Evolutionary conservation across 2,329 filamentous ascomycete species (phyloP), one percentile per base, ranked within the genome.

Genomic region (Cladobotryum mycophilum): DNA sequence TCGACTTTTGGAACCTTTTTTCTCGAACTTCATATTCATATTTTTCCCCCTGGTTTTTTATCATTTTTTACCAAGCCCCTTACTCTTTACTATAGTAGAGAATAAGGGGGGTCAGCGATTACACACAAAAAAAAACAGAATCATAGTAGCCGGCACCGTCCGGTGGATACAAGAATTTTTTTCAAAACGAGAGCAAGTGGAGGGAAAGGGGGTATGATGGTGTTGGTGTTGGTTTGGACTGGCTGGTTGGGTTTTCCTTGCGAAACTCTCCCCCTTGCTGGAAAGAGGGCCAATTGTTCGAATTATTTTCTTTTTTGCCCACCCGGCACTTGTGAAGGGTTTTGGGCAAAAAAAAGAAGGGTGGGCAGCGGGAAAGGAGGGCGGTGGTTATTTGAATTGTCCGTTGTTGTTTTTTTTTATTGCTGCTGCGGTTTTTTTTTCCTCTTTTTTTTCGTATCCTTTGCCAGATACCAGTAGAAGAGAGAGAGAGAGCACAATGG

Each of bases 381-480:
- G 34, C 15, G 45, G 45, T 40, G 40, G 47, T 25, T 44, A 37
- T 34, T 43, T 45, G 25, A 30, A 30, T 30, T 30, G 25, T 30
- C 25, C 4, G 36, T 47, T 47, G 36, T 47, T 47, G 20, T 20
- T 41, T 41, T 30, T 42, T 48, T 41, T 25, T 42, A 42, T 15
- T 7, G n/a, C n/a, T 25, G 8, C 11, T 17, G 11, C 38, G 14
- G 22, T 22, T 30, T n/a, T 17, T 9, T 2, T 2, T 34, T 37
- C 44, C 42, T 43, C n/a, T 30, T 34, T 51, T 41, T 25, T 45
- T 15, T 44, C 45, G 40, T 47, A 33, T 46, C 25, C 46, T 33
- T 45, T 48, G 25, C 43, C 58, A 61, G 59, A 61, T 57, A 54
- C 60, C 60, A 58, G 58, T 61, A 60, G 58, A 57, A 30, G 20